Conservation (phyloP, 2,329 filamentous ascomycete species). For the Ramularia endophylla region DNA sequence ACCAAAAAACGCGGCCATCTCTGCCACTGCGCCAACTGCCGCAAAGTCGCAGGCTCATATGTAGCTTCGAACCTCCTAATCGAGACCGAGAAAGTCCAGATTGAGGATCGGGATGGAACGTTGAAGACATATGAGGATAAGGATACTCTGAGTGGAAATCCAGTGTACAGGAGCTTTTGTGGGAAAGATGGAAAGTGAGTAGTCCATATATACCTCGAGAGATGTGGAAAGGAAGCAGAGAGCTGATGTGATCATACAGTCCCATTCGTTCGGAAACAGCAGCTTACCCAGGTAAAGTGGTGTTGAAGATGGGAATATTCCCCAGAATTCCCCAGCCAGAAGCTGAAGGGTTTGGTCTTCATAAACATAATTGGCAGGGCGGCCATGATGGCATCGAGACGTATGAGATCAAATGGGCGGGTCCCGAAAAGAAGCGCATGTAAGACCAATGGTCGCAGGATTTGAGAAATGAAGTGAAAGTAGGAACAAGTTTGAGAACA, state of each 20-base stretch:
- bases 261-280: slow-evolving; percentile 43
- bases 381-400: slow-evolving; percentile 33
- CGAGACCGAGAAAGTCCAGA: slow-evolving; percentile 40
- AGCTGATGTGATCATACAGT: slow-evolving; percentile 26
- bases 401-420: slow-evolving; percentile 36
- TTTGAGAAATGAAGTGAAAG: too few species aligned
- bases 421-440: slow-evolving; percentile 32
- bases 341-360: slow-evolving; percentile 39
- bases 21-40: slow-evolving; percentile 49
- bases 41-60: slow-evolving; percentile 44
- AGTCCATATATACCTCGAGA: neutral
- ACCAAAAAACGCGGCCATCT: slow-evolving; percentile 40
- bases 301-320: slow-evolving; percentile 49
- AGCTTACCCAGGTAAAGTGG: slow-evolving; percentile 36
- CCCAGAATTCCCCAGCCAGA: slow-evolving; percentile 43
- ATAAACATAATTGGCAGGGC: slow-evolving; percentile 41
- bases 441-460: too few species aligned
- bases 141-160: slow-evolving; percentile 43
- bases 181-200: slow-evolving; percentile 41
- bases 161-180: slow-evolving; percentile 43
- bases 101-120: slow-evolving; percentile 40
- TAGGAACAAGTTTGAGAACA: too few species aligned
- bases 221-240: neutral
- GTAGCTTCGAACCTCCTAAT: slow-evolving; percentile 38
- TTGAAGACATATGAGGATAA: slow-evolving; percentile 42